Conservation (phyloP, 1,284 basidiomycete species). For the Phlebopus sp. region DNA sequence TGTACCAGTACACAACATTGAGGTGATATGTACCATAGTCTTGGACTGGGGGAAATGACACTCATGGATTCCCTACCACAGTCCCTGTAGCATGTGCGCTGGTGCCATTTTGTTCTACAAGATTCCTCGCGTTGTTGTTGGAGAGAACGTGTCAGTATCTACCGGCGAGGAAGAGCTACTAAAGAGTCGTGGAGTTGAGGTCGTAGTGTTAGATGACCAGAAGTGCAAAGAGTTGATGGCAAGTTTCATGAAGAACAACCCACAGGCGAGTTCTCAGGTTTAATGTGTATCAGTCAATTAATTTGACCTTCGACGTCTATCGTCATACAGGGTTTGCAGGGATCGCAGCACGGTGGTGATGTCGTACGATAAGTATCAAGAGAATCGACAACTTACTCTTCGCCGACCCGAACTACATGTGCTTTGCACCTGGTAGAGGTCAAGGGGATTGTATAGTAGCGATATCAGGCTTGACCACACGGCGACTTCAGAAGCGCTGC, state of each 20-base stretch:
- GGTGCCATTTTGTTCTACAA: constrained; percentile 52
- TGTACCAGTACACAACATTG: constrained; percentile 37
- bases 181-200: constrained; percentile 45
- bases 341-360: no score
- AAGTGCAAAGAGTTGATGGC: constrained; percentile 45
- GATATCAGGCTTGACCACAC: not conserved
- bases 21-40: constrained; percentile 32
- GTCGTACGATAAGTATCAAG: no score
- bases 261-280: constrained; percentile 35
- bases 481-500: not conserved
- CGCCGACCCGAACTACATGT: not conserved
- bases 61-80: constrained; percentile 13
- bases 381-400: no score
- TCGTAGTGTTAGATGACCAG: constrained; percentile 43
- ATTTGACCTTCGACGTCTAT: no score
- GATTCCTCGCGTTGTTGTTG: constrained; percentile 55
- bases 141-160: constrained; percentile 47
- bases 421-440: not conserved
- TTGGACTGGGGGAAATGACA: not conserved
- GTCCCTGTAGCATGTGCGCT: constrained; percentile 56
- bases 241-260: constrained; percentile 43
- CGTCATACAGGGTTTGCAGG: no score
- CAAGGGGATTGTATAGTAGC: no score
- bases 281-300: no score
- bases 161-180: constrained; percentile 46